These are phyloP conservation scores for Lodderomyces metapsilosis DNA, from an alignment of 1,139 yeast genomes.

Conservation along the genomic window DNA sequence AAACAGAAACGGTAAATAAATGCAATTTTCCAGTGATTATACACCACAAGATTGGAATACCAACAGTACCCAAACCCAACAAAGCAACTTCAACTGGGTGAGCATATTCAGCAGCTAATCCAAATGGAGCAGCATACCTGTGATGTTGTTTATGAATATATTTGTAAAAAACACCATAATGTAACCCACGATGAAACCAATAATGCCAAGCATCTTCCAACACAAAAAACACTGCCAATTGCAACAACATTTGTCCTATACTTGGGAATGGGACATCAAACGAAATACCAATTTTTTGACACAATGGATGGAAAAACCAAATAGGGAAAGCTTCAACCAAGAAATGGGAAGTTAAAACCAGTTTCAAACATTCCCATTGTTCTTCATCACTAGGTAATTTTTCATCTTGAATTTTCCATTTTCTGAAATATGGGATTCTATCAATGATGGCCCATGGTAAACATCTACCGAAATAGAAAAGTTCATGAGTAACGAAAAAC, in stretches of 20 bases:
- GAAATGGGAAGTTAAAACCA: constrained; percentile 44
- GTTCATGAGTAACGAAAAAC: constrained; percentile 42
- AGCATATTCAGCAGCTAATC: constrained; percentile 50
- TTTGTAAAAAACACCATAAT: constrained; percentile 46
- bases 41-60: constrained; percentile 45
- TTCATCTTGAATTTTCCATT: constrained; percentile 44
- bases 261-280: constrained; percentile 43
- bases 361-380: constrained; percentile 50
- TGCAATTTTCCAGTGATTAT: constrained; percentile 37
- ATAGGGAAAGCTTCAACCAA: constrained; percentile 48
- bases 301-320: constrained; percentile 49
- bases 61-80: constrained; percentile 48
- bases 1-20: constrained; percentile 41
- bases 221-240: constrained; percentile 39
- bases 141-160: constrained; percentile 51
- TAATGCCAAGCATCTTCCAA: constrained; percentile 51
- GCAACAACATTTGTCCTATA: constrained; percentile 26
- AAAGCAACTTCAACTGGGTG: constrained; percentile 48
- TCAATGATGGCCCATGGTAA: constrained; percentile 48
- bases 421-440: constrained; percentile 39
- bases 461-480: constrained; percentile 46
- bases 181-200: constrained; percentile 47
- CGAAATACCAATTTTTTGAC: constrained; percentile 38
- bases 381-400: constrained; percentile 41
- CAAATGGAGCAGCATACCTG: constrained; percentile 50